These are phyloP conservation scores for Salix arbutifolia DNA, from an alignment of 345 rosid species.

Conservation along the genomic window DNA sequence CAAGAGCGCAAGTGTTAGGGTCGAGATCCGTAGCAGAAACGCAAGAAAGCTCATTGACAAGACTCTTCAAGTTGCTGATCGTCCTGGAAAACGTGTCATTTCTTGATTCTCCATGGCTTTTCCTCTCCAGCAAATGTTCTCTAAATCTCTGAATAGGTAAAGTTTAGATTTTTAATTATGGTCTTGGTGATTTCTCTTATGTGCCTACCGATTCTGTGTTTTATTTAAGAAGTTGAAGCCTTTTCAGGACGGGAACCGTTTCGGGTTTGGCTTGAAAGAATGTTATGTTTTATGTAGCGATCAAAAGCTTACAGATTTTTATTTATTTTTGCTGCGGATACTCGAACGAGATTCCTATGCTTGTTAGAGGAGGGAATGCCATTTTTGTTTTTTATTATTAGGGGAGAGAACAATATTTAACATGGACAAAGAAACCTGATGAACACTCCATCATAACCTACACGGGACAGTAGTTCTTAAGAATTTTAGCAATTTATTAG, in stretches of 20 bases:
- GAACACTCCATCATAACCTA: neutral
- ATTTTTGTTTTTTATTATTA: too few relatives aligned
- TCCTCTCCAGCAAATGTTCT: neutral
- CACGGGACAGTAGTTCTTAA: neutral
- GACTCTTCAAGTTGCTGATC: slow-evolving; percentile 76
- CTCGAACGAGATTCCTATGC: neutral
- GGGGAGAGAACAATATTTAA: too few relatives aligned
- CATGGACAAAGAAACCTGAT: neutral
- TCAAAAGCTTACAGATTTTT: neutral
- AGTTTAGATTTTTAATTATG: neutral
- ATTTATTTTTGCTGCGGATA: neutral
- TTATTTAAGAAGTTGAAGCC: neutral
- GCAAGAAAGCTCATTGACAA: slow-evolving; percentile 69
- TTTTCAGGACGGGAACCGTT: slow-evolving; percentile 11
- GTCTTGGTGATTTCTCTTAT: neutral
- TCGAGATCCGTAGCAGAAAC: slow-evolving; percentile 90
- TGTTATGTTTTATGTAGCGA: neutral
- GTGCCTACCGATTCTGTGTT: slow-evolving; percentile 19
- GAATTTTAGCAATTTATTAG: too few relatives aligned
- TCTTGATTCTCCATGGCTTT: slow-evolving; percentile 15
- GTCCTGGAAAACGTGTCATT: slow-evolving; percentile 56
- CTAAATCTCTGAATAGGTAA: neutral
- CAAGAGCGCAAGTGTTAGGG: slow-evolving; percentile 88
- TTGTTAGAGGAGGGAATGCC: too few relatives aligned
- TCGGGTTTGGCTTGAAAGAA: slow-evolving; percentile 10